These are phyloP conservation scores for Cryptosporidium meleagridis DNA, from an alignment of 169 alveolate species.

Conservation along the genomic window DNA sequence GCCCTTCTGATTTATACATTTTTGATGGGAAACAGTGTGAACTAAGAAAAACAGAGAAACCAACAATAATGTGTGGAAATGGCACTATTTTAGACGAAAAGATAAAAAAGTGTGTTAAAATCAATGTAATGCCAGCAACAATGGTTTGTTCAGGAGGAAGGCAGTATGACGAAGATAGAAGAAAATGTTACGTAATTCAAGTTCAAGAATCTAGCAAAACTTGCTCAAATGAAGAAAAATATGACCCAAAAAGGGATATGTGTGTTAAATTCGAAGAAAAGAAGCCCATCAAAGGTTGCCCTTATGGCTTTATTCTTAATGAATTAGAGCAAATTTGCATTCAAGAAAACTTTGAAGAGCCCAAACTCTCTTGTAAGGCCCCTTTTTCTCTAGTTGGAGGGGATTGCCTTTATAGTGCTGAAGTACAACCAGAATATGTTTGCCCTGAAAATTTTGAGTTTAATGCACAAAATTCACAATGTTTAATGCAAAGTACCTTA, in stretches of 20 bases:
- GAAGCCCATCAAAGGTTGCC: slow-evolving; percentile 52
- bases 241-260: slow-evolving; percentile 19
- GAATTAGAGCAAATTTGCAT: slow-evolving; percentile 51
- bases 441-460: slow-evolving; percentile 61
- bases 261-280: slow-evolving; percentile 44
- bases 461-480: background rate
- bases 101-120: slow-evolving; percentile 34
- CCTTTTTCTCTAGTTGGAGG: slow-evolving; percentile 62
- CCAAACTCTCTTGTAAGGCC: slow-evolving; percentile 41
- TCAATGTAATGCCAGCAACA: slow-evolving; percentile 36
- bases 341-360: slow-evolving; percentile 65
- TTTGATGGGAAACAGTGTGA: slow-evolving; percentile 72
- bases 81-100: slow-evolving; percentile 45
- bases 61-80: slow-evolving; percentile 36
- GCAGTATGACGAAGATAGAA: slow-evolving; percentile 48
- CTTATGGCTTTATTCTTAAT: slow-evolving; percentile 43
- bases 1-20: slow-evolving; percentile 61
- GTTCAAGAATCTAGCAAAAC: slow-evolving; percentile 38
- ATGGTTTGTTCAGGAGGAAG: slow-evolving; percentile 61
- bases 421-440: slow-evolving; percentile 38
- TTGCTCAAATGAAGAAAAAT: slow-evolving; percentile 30
- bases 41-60: slow-evolving; percentile 23
- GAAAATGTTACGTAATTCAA: slow-evolving; percentile 53
- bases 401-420: slow-evolving; percentile 52
- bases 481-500: background rate